These are phyloP conservation scores for Furcasterigmium sp. DNA, from an alignment of 2,329 filamentous ascomycete genomes.

Conservation along the genomic window DNA sequence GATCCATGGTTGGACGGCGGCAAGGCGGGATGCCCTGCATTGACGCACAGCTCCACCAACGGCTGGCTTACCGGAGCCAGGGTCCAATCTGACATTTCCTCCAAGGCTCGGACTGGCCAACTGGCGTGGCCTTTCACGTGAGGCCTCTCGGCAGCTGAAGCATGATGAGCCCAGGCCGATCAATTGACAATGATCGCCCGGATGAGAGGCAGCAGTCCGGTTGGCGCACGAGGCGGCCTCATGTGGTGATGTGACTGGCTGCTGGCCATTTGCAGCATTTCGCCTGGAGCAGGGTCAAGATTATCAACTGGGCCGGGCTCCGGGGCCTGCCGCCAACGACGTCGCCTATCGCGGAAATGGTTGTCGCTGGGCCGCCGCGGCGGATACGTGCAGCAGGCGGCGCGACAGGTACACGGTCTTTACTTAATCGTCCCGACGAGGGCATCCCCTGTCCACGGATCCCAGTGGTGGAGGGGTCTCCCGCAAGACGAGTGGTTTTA, in stretches of 20 bases:
- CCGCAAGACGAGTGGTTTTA: not conserved
- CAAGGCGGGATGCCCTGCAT: not conserved
- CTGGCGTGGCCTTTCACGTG: not conserved
- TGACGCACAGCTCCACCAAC: not conserved
- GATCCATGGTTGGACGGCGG: not conserved
- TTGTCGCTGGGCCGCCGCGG: too few species aligned
- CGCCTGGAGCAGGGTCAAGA: not conserved
- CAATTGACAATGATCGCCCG: not conserved
- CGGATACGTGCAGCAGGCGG: too few species aligned
- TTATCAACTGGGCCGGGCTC: too few species aligned
- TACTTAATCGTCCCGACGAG: conserved; percentile 1
- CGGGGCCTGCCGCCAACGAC: too few species aligned
- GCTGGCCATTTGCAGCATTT: not conserved
- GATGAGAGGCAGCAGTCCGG: not conserved
- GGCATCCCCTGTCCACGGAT: not conserved
- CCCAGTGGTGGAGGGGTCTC: not conserved
- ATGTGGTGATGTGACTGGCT: not conserved
- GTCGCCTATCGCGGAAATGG: too few species aligned
- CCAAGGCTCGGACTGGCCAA: not conserved
- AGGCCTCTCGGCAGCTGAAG: not conserved
- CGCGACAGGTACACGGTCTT: not conserved
- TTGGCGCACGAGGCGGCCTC: too few species aligned
- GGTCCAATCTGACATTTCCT: not conserved
- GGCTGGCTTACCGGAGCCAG: not conserved
- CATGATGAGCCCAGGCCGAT: not conserved